Base-by-base conservation (phyloP, 805 yeast species). In the Wickerhamiella occidentalis region DNA sequence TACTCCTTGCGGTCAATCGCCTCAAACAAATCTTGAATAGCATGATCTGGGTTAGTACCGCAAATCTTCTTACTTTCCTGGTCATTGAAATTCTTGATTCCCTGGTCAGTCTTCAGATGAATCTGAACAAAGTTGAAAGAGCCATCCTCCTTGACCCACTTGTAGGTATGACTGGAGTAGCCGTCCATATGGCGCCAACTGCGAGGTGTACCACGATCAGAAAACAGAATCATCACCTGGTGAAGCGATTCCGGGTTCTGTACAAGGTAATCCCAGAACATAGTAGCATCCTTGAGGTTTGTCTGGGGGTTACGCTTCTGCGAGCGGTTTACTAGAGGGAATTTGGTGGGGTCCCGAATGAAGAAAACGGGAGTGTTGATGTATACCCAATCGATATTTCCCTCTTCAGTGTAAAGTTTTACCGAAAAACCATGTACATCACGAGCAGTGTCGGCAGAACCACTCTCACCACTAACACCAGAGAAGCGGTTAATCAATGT, bases 381-480 rank as follows among this genome's bases (percentile, higher is more conserved):
- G 70, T 76, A 78, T 18, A 79, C 85, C 81, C 82, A 79, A 67
- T 79, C 85, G 58, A 77, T 65, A 63, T 73, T 76, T 48, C 85
- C 85, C 60, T 77, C 79, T 53, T 78, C 81, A 17, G 85, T 79
- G 68, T 76, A 76, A 54, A 79, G 68, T 65, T 80, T 80, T 40
- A 76, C 75, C n/a, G 82, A 67, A 61, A 78, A 80, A 2, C 85
- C 85, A 60, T 85, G 73, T 38, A 84, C 84, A 59, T 79, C 85
- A 61, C 85, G 74, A n/a, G 75, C 78, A 19, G 80, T 67, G 57
- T 79, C 85, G 9, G 84, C 74, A 36, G 81, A 70, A 45, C 83
- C 85, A 57, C 66, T 66, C 64, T 80, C 85, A 46, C 84, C 84
- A 53, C 82, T 84, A 30, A 79, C 85, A 18, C 83, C 78, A 45